Percentiles rank a stretch among this genome's conserved stretches.
Evolutionary conservation across 1,284 basidiomycete species (phyloP).

Genomic region (Flammula alnicola): DNA sequence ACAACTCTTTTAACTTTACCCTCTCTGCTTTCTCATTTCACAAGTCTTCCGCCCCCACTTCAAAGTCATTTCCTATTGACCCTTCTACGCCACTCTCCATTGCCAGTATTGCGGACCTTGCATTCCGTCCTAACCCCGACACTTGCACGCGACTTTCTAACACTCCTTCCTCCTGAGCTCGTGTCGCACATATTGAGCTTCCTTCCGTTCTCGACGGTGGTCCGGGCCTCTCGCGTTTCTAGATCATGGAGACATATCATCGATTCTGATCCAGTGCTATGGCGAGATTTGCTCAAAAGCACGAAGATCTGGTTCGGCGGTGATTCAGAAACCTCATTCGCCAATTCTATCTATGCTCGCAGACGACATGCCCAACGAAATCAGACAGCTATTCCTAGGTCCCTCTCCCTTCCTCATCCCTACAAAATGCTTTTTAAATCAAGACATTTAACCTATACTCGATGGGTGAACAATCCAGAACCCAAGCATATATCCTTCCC

Average conservation of each 20-base stretch:
- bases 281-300: constrained; percentile 79
- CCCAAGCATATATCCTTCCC: constrained; percentile 81
- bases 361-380: constrained; percentile 48
- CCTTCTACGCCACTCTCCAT: constrained; percentile 81
- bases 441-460: constrained; percentile 75
- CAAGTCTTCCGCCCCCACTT: constrained; percentile 67
- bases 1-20: constrained; percentile 82
- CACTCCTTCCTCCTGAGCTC: constrained; percentile 83
- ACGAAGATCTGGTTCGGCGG: constrained; percentile 88
- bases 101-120: constrained; percentile 81
- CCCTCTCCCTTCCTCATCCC: constrained; percentile 75
- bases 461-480: constrained; percentile 77
- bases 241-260: constrained; percentile 83
- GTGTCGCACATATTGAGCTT: constrained; percentile 81
- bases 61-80: constrained; percentile 88
- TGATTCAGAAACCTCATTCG: constrained; percentile 73
- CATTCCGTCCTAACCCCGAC: constrained; percentile 85
- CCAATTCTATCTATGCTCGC: constrained; percentile 64
- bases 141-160: constrained; percentile 86
- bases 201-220: constrained; percentile 76
- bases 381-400: constrained; percentile 43
- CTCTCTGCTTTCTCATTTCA: constrained; percentile 75
- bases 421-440: constrained; percentile 89
- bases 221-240: constrained; percentile 81
- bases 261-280: constrained; percentile 83